Base-by-base conservation (phyloP, 495 filamentous ascomycete genomes). In the Xylaria cubensis region DNA sequence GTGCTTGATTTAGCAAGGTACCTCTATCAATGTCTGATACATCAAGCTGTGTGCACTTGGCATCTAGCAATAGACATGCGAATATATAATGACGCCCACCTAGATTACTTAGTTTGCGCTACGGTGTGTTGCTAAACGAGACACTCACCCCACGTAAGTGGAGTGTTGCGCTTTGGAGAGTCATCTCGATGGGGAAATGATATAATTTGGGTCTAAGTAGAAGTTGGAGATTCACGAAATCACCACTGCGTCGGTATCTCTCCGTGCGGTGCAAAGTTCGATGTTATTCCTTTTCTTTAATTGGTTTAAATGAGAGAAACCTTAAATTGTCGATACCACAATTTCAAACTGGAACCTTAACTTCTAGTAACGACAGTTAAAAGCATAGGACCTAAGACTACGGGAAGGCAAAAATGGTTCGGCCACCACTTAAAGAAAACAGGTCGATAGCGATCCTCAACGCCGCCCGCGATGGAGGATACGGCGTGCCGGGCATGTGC, bases 401-500 rank as follows among this genome's bases (percentile, higher is more conserved):
- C 10, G 64, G 53, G 42, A 65, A 59, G 71, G 65, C 71, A 85
- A 75, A 75, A 73, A 89, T 89, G 86, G 73, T 82, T 44, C 84
- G 86, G 73, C 85, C 84, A 69, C 83, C 80, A 13, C 74, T 86
- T 64, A 76, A 79, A 58, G 72, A 88, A 76, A 93, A 94, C 83
- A 89, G 89, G 76, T 90, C 91, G 69, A 84, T 91, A 78, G 75
- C 82, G 73, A 90, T 94, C 79, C 88, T 94, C 75, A 86, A 91
- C 80, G 87, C 88, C 67, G 92, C 92, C 69, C 84, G 86, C 67
- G 80, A 84, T 19, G 87, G 88, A 75, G 85, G 90, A 32, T 94
- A 93, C 81, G 92, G 87, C 74, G 86, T 94, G 24, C 88, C 92
- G 1, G 91, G 88, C 72, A 92, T 93, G 88, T 93, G 91, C 83